Base-by-base conservation (phyloP, 129 eudicot species). In the Erigeron canadensis region DNA sequence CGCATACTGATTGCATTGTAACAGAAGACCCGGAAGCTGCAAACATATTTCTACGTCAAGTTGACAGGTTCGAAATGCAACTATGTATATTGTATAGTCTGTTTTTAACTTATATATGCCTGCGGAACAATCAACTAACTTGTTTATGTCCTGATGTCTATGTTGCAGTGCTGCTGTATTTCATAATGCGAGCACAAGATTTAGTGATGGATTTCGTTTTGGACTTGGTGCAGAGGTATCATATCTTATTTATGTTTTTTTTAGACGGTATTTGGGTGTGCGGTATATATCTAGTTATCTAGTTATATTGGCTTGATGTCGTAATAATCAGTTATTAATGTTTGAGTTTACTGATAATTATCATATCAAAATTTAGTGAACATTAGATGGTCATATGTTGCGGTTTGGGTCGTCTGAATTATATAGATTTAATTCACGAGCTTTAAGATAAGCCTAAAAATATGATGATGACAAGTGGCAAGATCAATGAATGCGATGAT, bases 141-240 rank as follows among this genome's bases (percentile, higher is more conserved):
- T 42, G 16, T 61, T 18, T 18, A 46, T 40, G 23, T 61, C 45
- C 21, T 10, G 37, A 69, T 61, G 12, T 60, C 42, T 46, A 44
- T 47, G 75, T 53, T 79, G 74, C 96, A 94, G 98, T 81, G 96
- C 98, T 77, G 97, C 98, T 75, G 98, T 94, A 58, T 86, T 94
- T 81, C 96, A 86, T 84, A 94, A 94, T 77, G 98, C 97, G 61
- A 94, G 98, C 75, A 94, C 98, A 51, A 84, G 98, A 80, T 94
- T 94, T 57, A 79, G 95, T 61, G 98, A 94, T 54, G 98, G 98
- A 45, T 88, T 85, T 77, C 96, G 98, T 38, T 94, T 94, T 84
- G 98, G 96, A 41, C 86, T 94, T 18, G 98, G 98, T 6, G 98
- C 98, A 23, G 98, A 94, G 98, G 98, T 89, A 87, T 67, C 47